Evolutionary conservation across 1,284 basidiomycete genomes (phyloP), one percentile per base, ranked within the genome.

Genomic region (Amylostereum areolatum): DNA sequence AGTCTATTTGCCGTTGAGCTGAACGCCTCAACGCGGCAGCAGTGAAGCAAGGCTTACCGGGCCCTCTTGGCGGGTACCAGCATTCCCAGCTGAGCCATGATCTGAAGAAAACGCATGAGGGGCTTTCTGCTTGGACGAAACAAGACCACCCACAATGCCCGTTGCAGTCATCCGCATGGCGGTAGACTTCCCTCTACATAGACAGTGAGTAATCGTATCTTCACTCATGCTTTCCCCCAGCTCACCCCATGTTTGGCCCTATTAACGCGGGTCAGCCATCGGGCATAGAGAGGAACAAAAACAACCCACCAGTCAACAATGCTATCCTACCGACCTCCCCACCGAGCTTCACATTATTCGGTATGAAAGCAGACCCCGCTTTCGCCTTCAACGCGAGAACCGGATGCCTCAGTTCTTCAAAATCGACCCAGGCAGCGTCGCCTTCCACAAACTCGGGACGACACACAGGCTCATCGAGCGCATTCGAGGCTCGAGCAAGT

Each of bases 11-110:
- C 4, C 12, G 10, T 32, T 57, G 18, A 55, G 46, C 24, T 43
- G 18, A 1, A 34, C 8, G 34, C 29, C 47, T 18, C 52, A 56
- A 4, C 12, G 41, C 35, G 32, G 2, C 36, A 44, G 28, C 35
- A 40, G 41, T 33, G 7, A 28, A 45, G 30, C 11, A 32, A 31
- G 8, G 63, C 75, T 50, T 57, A 89, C 88, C 80, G 77, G 29
- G 96, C 97, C 47, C 70, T 78, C 33, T 77, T 67, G 0, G 97
- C 96, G 2, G 97, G 97, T 2, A 99, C 92, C 46, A 89, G 81
- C 86, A 98, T 99, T n/a, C 97, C 97, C 18, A 99, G 73, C 65
- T 98, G 96, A 6, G 94, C 95, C 84, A 97, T 90, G 58, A 98
- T 97, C 83, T 87, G 47, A n/a, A 32, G 18, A 34, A 43, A 31